A percentile compares a stretch with the other conserved stretches of the same genome.
These are phyloP conservation scores for Cercospora zeina DNA, from an alignment of 2,329 filamentous ascomycete genomes.

Conservation along the genomic window DNA sequence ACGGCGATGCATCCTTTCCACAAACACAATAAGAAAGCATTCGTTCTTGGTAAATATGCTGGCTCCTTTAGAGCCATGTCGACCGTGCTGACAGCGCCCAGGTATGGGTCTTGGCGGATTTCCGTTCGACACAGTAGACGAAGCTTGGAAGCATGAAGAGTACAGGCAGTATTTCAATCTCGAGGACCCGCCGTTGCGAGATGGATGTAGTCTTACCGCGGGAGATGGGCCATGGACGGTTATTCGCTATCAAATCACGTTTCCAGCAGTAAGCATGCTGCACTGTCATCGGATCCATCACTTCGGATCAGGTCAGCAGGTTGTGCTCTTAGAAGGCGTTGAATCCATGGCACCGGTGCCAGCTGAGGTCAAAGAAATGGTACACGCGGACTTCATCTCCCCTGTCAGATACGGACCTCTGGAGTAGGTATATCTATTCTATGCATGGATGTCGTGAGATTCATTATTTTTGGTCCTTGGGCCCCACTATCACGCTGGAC, in stretches of 20 bases:
- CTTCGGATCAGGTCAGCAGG: conserved; percentile 25
- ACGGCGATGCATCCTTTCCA: conserved; percentile 34
- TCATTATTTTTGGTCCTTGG: conserved; percentile 47
- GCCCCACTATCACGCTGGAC: conserved; percentile 42
- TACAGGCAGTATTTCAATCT: conserved; percentile 23
- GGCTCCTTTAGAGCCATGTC: conserved; percentile 33
- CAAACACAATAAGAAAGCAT: conserved; percentile 37
- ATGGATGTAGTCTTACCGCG: conserved; percentile 19
- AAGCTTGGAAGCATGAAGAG: not conserved
- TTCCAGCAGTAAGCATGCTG: conserved; percentile 28
- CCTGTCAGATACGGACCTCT: conserved; percentile 27
- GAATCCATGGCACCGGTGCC: conserved; percentile 24
- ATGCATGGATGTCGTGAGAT: not conserved
- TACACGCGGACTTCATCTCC: conserved; percentile 25
- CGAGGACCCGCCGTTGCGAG: conserved; percentile 23
- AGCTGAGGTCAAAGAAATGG: conserved; percentile 25
- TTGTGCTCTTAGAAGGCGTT: conserved; percentile 26
- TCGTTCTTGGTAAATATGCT: conserved; percentile 30
- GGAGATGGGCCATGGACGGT: conserved; percentile 24
- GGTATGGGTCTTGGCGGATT: not conserved
- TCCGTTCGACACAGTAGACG: not conserved
- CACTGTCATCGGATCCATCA: conserved; percentile 23
- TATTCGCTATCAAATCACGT: conserved; percentile 25
- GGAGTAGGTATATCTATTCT: conserved; percentile 10
- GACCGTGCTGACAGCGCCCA: conserved; percentile 9